Evolutionary conservation across 495 filamentous ascomycete species (phyloP), one percentile per base, ranked within the genome.

Genomic region (Filosporella fistucella): DNA sequence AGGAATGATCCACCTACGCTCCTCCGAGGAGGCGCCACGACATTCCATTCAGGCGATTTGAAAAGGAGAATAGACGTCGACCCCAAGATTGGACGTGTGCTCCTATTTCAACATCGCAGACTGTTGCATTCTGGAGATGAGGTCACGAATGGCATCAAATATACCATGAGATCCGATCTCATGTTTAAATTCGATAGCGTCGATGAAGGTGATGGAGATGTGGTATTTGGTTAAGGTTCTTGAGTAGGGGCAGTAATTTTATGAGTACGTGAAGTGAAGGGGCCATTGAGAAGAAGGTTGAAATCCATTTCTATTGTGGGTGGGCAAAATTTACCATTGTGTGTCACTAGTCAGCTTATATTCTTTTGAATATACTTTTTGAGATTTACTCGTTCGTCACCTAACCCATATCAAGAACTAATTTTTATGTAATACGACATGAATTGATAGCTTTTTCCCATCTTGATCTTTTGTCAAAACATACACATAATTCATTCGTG

Each of bases 91-190:
- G 89, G 89, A 0, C 70, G 84, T 10, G 78, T 89, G 16, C 65
- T 93, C 32, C 69, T 93, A 16, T 95, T 95, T 51, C 87, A 94
- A 64, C 88, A 93, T 47, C 55, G 66, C 3, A 58, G 70, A 41
- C 63, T 94, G 25, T 51, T 83, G 54, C 89, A 94, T 63, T 76
- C 76, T 17, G 89, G 89, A 1, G 87, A 85, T 48, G 80, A 89
- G 54, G 85, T 93, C 5, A 64, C 71, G 28, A 58, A 62, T n/a
- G 89, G 89, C 0, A 68, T 75, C 10, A 93, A 94, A 65, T 84
- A 82, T 34, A 91, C 85, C 0, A 72, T 93, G 64, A 68, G 89
- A 48, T 81, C 82, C 9, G 89, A 95, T 68, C 51, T 91, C 23
- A 80, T 93, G 83, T 94, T 87, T 56, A 63, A 72, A 58, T 49